A percentile compares a stretch with the other conserved stretches of the same genome.
phyloP scores from a whole-genome alignment of 345 rosid genomes.

The Populus davidiana region DNA sequence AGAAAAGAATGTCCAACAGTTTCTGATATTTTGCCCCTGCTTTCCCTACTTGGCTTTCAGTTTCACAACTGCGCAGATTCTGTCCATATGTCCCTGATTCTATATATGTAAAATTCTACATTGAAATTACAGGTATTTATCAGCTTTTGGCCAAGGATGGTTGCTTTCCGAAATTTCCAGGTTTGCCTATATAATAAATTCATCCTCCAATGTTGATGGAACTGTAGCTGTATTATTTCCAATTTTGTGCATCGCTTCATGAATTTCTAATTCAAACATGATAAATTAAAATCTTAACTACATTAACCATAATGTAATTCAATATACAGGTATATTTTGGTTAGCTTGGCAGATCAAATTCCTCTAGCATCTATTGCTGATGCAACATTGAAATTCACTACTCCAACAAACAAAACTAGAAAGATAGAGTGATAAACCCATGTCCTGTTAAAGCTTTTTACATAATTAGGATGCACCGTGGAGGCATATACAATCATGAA shows the following conservation, averaged over 20 bases:
- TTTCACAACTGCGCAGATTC: background rate
- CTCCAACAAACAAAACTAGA: background rate
- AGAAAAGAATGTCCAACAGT: background rate
- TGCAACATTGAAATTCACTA: background rate
- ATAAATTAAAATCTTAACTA: background rate
- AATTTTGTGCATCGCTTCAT: background rate
- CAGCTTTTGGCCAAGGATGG: background rate
- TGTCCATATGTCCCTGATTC: background rate
- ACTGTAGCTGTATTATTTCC: background rate
- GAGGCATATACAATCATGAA: background rate
- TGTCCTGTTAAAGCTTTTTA: background rate
- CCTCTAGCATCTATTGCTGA: background rate
- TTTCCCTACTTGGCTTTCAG: background rate
- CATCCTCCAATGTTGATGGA: background rate
- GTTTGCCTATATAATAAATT: background rate
- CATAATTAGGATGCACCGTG: background rate
- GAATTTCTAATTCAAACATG: background rate
- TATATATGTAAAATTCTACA: background rate
- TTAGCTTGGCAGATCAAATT: background rate
- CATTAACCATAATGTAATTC: background rate
- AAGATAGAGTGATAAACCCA: background rate
- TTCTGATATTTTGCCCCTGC: background rate
- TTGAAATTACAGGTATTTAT: background rate
- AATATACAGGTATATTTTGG: background rate
- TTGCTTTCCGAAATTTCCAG: background rate